Base-by-base conservation (phyloP, 371 early-diverging fungal species). In the Circinella minor region DNA sequence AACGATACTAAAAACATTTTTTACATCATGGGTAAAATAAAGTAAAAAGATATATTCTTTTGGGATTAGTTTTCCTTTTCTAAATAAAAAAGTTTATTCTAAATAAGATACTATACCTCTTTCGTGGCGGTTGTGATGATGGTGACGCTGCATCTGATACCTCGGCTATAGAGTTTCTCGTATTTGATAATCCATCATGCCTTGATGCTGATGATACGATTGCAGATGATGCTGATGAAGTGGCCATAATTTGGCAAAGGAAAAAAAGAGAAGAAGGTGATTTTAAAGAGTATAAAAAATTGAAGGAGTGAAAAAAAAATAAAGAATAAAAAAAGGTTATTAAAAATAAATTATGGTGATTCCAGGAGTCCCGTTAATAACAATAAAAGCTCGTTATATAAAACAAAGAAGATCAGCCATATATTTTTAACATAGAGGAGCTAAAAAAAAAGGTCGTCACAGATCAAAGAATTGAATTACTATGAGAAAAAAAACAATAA, bases 1-100 rank as follows among this genome's bases (percentile, higher is more conserved):
- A 20, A 96, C 88, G 46, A 95, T 90, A 49, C 83, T 82, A 51
- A 10, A 10, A 55, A 3, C 55, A 55, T 55, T 27, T 27, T 27
- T 27, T 27, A 27, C 27, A 43, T 43, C 43, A 43, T 43, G 43
- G 43, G 43, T 6, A 43, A 43, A 43, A 27, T 27, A 9, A 43
- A 43, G 3, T 43, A 43, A 3, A 11, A 43, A 43, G 43, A 11
- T 27, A 27, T 27, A 27, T 27, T 27, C 27, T 27, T 27, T 27
- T 27, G 27, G 55, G 55, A 11, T 47, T 11, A 15, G 47, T 47
- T 47, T 47, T 47, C 47, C 47, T 15, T 47, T 15, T 27, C 27
- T 27, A 27, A 27, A 27, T 6, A 43, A 43, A 43, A 43, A 43
- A 43, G 43, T 3, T 3, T 3, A 43, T 43, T 43, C 11, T 43